Evolutionary conservation across 2,329 filamentous ascomycete genomes (phyloP).

Genomic region (Xylariaceae sp.): DNA sequence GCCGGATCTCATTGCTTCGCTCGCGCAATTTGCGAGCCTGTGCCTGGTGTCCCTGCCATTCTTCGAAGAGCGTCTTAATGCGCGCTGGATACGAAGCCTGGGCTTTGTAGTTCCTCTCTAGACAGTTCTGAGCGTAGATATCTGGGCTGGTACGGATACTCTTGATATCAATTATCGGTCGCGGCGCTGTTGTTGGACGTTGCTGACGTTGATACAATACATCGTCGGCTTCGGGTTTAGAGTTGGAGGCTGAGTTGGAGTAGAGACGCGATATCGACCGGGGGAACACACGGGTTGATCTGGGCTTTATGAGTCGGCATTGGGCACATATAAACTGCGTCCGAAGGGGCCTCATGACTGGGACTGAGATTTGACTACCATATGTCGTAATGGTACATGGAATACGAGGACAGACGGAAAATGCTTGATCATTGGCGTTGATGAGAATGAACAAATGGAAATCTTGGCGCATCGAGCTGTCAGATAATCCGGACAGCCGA

Average conservation of each 20-base stretch:
- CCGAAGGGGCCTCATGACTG: conserved; percentile 1
- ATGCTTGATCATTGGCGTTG: too few relatives aligned
- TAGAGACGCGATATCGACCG: conserved; percentile 17
- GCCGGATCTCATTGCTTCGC: conserved; percentile 61
- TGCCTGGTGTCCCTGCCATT: conserved; percentile 58
- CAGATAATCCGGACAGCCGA: too few relatives aligned
- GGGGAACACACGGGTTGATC: conserved; percentile 16
- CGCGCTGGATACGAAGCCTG: conserved; percentile 52
- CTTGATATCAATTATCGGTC: conserved; percentile 76
- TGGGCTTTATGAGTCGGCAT: conserved; percentile 23
- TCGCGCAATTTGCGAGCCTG: conserved; percentile 60
- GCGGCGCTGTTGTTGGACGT: conserved; percentile 70
- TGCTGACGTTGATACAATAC: conserved; percentile 13
- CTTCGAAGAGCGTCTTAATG: conserved; percentile 53
- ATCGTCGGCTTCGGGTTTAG: conserved; percentile 6
- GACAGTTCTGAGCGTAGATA: conserved; percentile 77
- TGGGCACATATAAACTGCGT: conserved; percentile 23
- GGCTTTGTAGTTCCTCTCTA: conserved; percentile 74
- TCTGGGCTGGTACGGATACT: conserved; percentile 83
- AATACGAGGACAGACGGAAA: too few relatives aligned
- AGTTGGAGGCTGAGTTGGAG: conserved; percentile 1
- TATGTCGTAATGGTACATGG: too few relatives aligned
- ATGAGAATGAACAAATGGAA: too few relatives aligned
- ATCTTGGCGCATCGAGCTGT: too few relatives aligned
- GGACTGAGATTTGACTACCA: too few relatives aligned